phyloP scores from a whole-genome alignment of 129 eudicot genomes.

The Dittrichia graveolens region DNA sequence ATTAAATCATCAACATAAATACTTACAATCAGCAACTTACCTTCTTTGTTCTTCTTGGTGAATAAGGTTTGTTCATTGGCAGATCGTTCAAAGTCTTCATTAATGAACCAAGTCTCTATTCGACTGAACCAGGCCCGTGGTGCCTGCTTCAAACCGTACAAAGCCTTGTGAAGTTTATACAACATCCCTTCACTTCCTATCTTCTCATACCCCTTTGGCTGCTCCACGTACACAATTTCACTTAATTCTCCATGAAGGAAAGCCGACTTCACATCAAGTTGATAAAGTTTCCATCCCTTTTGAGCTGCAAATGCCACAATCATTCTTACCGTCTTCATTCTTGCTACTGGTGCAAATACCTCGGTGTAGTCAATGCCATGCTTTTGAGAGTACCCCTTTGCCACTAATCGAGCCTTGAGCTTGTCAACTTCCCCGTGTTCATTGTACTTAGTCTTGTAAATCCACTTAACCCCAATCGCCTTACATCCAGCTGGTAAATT shows the following conservation, averaged over 20 bases:
- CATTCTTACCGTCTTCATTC: background rate
- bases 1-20: constrained; percentile 19
- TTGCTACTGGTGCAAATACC: background rate
- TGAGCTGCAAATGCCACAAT: background rate
- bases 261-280: constrained; percentile 2
- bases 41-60: background rate
- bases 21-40: background rate
- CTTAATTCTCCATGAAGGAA: constrained; percentile 2
- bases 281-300: background rate
- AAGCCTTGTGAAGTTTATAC: background rate
- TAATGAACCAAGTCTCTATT: background rate
- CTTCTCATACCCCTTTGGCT: background rate
- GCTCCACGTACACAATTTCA: constrained; percentile 8
- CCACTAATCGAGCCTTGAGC: constrained; percentile 3
- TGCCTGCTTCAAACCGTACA: no score
- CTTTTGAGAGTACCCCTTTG: background rate
- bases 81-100: background rate
- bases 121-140: constrained; percentile 9
- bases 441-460: background rate
- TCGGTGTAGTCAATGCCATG: constrained; percentile 5
- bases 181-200: background rate
- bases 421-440: background rate
- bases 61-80: background rate
- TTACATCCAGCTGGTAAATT: background rate
- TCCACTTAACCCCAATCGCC: no score